A percentile compares a stretch with the other conserved stretches of the same genome.
phyloP scores from a whole-genome alignment of 192 early-diverging fungal species.

The Coemansia sp. region DNA sequence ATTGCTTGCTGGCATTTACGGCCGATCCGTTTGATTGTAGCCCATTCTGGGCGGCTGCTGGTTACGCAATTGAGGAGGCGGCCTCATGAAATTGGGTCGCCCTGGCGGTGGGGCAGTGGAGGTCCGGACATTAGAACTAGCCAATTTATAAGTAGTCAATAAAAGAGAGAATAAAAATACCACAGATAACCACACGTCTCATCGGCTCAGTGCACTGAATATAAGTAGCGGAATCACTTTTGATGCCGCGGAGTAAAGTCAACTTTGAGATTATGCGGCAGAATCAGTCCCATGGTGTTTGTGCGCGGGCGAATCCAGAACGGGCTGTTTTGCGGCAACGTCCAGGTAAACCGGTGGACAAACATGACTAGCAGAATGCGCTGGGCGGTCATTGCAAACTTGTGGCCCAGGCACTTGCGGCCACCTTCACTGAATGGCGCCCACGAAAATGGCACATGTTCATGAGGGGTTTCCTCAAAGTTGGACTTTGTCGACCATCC shows the following conservation, averaged over 20 bases:
- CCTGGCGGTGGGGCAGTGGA: constrained; percentile 76
- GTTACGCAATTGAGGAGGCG: constrained; percentile 10
- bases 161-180: too few relatives aligned
- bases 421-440: constrained; percentile 64
- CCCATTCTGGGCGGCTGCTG: constrained; percentile 18
- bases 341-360: constrained; percentile 53
- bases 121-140: constrained; percentile 15
- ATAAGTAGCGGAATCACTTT: not conserved
- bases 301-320: constrained; percentile 41
- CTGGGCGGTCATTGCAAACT: constrained; percentile 63
- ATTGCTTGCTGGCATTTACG: constrained; percentile 14
- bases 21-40: constrained; percentile 22
- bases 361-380: constrained; percentile 58
- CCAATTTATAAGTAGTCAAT: too few relatives aligned
- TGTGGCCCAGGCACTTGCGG: constrained; percentile 64
- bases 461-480: constrained; percentile 4
- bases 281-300: constrained; percentile 35
- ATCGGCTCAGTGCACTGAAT: too few relatives aligned
- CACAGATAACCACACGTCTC: too few relatives aligned
- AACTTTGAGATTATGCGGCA: constrained; percentile 28
- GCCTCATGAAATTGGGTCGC: constrained; percentile 63
- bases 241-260: constrained; percentile 25
- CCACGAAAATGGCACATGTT: constrained; percentile 42
- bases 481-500: constrained; percentile 6
- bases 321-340: constrained; percentile 45